phyloP scores from a whole-genome alignment of 345 rosid species.

The Euphorbia pulcherrima region DNA sequence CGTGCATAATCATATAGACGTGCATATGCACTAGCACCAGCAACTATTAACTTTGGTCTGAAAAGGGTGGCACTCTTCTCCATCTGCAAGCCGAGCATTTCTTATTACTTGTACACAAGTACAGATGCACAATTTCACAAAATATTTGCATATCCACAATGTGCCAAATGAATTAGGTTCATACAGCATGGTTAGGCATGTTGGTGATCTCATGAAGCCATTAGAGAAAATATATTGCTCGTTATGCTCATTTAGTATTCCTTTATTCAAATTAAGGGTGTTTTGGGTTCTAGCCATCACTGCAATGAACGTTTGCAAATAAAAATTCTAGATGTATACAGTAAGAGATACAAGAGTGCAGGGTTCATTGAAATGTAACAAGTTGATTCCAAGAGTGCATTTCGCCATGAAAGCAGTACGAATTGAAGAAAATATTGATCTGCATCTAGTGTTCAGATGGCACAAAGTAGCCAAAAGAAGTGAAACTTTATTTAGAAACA shows the following conservation, averaged over 20 bases:
- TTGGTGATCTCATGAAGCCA: not conserved
- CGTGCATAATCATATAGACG: constrained; percentile 88
- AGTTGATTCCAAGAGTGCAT: not conserved
- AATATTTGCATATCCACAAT: not conserved
- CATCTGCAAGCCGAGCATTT: constrained; percentile 44
- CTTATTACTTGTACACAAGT: not conserved
- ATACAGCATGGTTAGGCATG: not conserved
- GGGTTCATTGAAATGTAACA: not conserved
- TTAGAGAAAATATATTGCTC: not conserved
- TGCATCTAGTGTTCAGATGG: not conserved
- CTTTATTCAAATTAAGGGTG: not conserved
- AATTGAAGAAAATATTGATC: not conserved
- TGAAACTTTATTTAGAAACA: not conserved
- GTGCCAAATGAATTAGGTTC: not conserved
- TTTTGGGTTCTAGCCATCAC: not conserved
- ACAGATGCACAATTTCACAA: not conserved
- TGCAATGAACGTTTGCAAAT: not conserved
- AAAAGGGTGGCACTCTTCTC: constrained; percentile 93
- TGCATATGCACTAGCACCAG: constrained; percentile 98
- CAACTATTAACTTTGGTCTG: constrained; percentile 93
- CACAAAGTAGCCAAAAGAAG: not conserved
- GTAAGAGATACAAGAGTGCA: not conserved
- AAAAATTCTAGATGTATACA: not conserved
- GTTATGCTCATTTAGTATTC: not conserved
- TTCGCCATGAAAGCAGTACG: not conserved